Percentiles rank a stretch among this genome's conserved stretches.
phyloP scores from a whole-genome alignment of 768 basidiomycete species.

The Lactarius deliciosus region DNA sequence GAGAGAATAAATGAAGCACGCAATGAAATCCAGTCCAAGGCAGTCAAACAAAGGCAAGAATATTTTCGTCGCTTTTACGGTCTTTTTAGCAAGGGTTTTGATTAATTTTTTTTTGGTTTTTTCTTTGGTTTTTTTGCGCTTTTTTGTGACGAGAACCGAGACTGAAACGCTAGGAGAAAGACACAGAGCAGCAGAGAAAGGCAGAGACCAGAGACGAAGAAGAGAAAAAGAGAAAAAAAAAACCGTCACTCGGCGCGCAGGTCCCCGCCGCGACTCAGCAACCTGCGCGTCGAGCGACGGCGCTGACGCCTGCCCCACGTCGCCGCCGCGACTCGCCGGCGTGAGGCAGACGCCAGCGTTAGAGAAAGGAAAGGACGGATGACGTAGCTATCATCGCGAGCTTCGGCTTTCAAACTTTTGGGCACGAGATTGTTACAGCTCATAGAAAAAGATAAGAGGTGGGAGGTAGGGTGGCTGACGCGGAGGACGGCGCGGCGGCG shows the following conservation, averaged over 20 bases:
- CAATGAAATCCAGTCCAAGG: not conserved
- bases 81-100: not conserved
- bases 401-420: not conserved
- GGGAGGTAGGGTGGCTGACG: not conserved
- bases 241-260: slow-evolving; percentile 9
- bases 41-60: not conserved
- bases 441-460: not conserved
- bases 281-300: slow-evolving; percentile 13
- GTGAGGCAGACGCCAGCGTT: slow-evolving; percentile 12
- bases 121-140: not conserved
- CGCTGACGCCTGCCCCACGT: slow-evolving; percentile 17
- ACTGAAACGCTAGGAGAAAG: not conserved
- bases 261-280: slow-evolving; percentile 22
- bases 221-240: not conserved
- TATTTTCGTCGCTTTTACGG: not conserved
- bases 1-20: not conserved
- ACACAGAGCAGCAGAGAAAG: not conserved
- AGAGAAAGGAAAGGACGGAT: not conserved
- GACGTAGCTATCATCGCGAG: slow-evolving; percentile 16
- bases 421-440: not conserved
- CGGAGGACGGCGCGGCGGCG: not conserved
- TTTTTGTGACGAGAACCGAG: not conserved
- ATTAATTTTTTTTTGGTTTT: not conserved
- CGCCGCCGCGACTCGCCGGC: slow-evolving; percentile 23
- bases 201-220: not conserved